Conservation (phyloP, 176 grass and related monocot genomes). For the Poa annua region DNA sequence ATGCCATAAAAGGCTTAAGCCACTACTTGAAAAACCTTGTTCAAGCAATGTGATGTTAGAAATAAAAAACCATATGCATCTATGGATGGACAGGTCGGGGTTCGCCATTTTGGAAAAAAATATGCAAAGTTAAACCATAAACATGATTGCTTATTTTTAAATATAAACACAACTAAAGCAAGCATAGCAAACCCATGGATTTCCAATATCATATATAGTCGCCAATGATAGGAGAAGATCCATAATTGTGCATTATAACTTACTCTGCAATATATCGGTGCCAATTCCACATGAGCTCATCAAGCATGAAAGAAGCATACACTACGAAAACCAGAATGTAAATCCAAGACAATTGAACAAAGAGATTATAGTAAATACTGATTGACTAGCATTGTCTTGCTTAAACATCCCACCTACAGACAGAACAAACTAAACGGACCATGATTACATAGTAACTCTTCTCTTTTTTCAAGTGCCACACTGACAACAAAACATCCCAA, state of each 20-base stretch:
- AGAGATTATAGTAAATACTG: background rate
- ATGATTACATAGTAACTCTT: background rate
- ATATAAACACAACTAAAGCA: background rate
- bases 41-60: background rate
- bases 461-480: background rate
- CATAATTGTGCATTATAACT: background rate
- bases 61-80: too few relatives aligned
- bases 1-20: background rate
- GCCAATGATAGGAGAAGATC: background rate
- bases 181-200: background rate
- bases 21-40: background rate
- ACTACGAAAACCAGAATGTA: conserved; percentile 9
- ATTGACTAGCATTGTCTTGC: background rate
- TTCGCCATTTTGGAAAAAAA: too few relatives aligned
- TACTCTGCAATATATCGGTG: background rate
- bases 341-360: background rate
- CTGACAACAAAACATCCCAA: background rate
- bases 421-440: background rate
- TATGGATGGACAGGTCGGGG: too few relatives aligned
- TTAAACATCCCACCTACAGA: conserved; percentile 1
- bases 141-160: background rate
- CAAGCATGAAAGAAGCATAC: background rate
- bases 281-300: background rate
- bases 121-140: background rate
- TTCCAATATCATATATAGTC: background rate